Conservation (phyloP, 75 land plant genomes). For the Pseudotsuga menziesii region DNA sequence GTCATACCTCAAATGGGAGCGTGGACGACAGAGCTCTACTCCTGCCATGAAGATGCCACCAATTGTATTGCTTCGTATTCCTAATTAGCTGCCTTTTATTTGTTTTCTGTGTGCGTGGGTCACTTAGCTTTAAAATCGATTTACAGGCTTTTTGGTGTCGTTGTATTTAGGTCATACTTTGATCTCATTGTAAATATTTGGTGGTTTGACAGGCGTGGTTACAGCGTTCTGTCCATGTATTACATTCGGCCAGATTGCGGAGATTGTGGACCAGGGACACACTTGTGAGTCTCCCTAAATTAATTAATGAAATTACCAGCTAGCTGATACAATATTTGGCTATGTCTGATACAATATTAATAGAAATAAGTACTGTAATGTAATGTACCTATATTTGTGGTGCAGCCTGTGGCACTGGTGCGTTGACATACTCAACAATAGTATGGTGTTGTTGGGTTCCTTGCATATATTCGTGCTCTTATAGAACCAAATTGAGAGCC, state of each 20-base stretch:
- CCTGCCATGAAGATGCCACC: constrained; percentile 13
- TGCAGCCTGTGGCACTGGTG: constrained; percentile 25
- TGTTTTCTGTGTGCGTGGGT: background rate
- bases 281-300: constrained; percentile 9
- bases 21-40: constrained; percentile 22
- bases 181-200: background rate
- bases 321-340: background rate
- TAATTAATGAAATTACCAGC: background rate
- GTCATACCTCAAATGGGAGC: background rate
- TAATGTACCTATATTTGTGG: background rate
- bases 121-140: background rate
- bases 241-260: constrained; percentile 40
- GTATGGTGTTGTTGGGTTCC: constrained; percentile 10
- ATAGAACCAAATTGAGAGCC: constrained; percentile 33
- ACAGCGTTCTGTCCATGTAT: constrained; percentile 27
- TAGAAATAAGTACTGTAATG: background rate
- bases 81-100: background rate
- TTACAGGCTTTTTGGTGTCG: background rate
- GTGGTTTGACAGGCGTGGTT: constrained; percentile 18
- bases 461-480: constrained; percentile 21
- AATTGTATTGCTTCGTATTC: constrained; percentile 10
- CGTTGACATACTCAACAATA: constrained; percentile 15
- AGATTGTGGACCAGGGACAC: constrained; percentile 23
- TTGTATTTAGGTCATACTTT: too few species aligned
- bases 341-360: too few species aligned